These are phyloP conservation scores for Ceratopteris richardii DNA, from an alignment of 75 land plant species.

Conservation along the genomic window DNA sequence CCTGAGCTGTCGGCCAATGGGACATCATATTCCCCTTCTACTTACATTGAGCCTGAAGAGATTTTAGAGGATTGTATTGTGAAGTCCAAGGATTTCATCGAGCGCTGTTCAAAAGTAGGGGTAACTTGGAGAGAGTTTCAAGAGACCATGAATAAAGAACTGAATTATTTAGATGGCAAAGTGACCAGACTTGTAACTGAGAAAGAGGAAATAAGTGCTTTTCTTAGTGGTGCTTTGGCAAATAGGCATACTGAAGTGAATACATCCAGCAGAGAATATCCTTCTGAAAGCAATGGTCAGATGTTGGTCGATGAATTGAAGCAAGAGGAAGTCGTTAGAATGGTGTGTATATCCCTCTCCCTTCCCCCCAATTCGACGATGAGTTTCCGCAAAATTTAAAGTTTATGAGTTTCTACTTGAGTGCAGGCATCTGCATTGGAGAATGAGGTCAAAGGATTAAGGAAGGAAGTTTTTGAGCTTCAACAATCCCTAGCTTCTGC, in stretches of 20 bases:
- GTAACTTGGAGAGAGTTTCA: conserved; percentile 38
- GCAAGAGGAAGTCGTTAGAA: neutral
- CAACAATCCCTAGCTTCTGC: conserved; percentile 48
- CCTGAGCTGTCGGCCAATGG: neutral
- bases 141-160: conserved; percentile 39
- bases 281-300: conserved; percentile 1
- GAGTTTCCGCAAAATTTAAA: too few relatives aligned
- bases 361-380: neutral
- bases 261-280: conserved; percentile 5
- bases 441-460: conserved; percentile 58
- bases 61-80: conserved; percentile 34
- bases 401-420: neutral
- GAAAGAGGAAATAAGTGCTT: conserved; percentile 73
- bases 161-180: conserved; percentile 38
- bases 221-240: conserved; percentile 58
- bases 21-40: neutral
- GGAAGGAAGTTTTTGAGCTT: conserved; percentile 56
- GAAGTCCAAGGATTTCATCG: conserved; percentile 44
- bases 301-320: neutral
- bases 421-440: conserved; percentile 80
- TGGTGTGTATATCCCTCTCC: neutral
- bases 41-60: conserved; percentile 36
- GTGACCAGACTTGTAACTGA: conserved; percentile 46
- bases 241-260: conserved; percentile 13
- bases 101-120: conserved; percentile 29